Evolutionary conservation across 2,329 filamentous ascomycete species (phyloP).

Genomic region (Xylaria sp.): DNA sequence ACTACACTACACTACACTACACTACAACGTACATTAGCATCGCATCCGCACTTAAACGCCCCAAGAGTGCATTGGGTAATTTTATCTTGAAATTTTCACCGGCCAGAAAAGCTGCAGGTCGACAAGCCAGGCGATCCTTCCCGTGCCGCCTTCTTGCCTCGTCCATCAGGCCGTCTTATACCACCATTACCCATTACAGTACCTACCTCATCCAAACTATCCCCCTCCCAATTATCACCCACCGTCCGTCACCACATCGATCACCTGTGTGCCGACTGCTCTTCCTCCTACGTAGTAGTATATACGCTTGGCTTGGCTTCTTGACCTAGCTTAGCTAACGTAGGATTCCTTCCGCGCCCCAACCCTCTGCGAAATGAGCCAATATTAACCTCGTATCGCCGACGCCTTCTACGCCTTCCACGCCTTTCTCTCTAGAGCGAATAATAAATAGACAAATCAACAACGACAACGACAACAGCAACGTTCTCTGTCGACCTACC

Average conservation of each 20-base stretch:
- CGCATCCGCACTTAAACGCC: slow-evolving; percentile 12
- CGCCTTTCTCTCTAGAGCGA: background rate
- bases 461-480: slow-evolving; percentile 13
- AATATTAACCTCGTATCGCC: slow-evolving; percentile 47
- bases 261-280: slow-evolving; percentile 14
- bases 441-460: background rate
- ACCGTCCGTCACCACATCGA: background rate
- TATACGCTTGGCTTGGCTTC: slow-evolving; percentile 34
- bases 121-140: slow-evolving; percentile 35
- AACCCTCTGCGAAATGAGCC: slow-evolving; percentile 44
- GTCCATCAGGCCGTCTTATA: slow-evolving; percentile 29
- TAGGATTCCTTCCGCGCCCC: slow-evolving; percentile 41
- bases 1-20: background rate
- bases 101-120: slow-evolving; percentile 29
- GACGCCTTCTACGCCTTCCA: slow-evolving; percentile 25
- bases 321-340: slow-evolving; percentile 23
- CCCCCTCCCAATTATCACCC: background rate
- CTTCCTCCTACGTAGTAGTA: slow-evolving; percentile 15
- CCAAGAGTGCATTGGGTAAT: slow-evolving; percentile 21
- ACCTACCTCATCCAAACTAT: background rate
- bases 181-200: background rate
- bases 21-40: background rate
- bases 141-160: slow-evolving; percentile 37
- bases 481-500: slow-evolving; percentile 12
- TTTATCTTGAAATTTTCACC: slow-evolving; percentile 31